Evolutionary conservation across 1,139 yeast species (phyloP).

Genomic region (Blastobotrys aristatus): DNA sequence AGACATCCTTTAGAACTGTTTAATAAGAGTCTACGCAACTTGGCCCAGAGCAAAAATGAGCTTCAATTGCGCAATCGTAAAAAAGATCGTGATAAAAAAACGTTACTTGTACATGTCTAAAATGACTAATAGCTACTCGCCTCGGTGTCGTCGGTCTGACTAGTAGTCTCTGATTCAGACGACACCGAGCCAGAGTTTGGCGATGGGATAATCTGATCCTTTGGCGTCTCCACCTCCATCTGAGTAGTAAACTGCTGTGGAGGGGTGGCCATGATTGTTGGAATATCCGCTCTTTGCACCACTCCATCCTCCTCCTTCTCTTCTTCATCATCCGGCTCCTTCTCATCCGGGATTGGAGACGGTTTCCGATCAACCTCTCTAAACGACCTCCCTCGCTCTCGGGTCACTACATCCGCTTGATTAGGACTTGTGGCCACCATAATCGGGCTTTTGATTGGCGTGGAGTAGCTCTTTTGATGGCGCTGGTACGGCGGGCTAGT

Average conservation of each 20-base stretch:
- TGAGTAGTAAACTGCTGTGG: background rate
- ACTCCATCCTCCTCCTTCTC: background rate
- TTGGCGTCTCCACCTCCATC: conserved; percentile 3
- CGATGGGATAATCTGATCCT: background rate
- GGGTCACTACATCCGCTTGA: background rate
- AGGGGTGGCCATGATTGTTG: conserved; percentile 2
- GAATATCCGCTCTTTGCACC: background rate
- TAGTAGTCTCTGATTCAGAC: background rate
- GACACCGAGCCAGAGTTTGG: background rate
- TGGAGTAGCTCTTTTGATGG: conserved; percentile 18
- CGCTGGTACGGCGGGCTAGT: conserved; percentile 12
- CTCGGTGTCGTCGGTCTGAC: conserved; percentile 2
- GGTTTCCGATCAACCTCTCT: background rate
- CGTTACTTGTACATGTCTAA: too few species aligned
- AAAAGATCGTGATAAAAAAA: too few species aligned
- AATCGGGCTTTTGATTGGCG: conserved; percentile 14
- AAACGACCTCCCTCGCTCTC: conserved; percentile 8
- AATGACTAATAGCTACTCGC: too few species aligned
- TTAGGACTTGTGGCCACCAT: background rate
- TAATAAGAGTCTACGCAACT: too few species aligned
- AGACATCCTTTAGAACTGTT: too few species aligned
- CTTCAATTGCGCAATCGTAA: too few species aligned
- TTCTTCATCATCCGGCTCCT: too few species aligned
- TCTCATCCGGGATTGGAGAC: conserved; percentile 3
- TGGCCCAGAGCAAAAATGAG: too few species aligned